phyloP scores from a whole-genome alignment of 495 filamentous ascomycete species.

The Penicillium cataractarum region DNA sequence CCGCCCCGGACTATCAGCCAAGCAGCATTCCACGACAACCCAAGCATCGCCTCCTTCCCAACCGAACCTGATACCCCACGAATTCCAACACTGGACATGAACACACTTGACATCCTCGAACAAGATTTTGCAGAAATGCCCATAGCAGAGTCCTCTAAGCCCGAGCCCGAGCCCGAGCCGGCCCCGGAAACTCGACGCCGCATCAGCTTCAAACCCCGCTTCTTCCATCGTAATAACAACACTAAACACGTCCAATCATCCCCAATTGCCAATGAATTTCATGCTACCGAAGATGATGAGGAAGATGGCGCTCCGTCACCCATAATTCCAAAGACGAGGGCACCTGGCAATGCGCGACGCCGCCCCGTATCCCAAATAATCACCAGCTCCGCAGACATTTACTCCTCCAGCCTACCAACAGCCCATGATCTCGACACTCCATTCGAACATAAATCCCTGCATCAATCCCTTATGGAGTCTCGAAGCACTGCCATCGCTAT shows the following conservation, averaged over 20 bases:
- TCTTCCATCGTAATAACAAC: slow-evolving; percentile 38
- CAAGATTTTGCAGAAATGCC: slow-evolving; percentile 12
- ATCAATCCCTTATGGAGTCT: slow-evolving; percentile 35
- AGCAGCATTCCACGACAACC: slow-evolving; percentile 29
- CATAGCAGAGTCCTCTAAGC: slow-evolving; percentile 18
- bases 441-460: slow-evolving; percentile 17
- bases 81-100: slow-evolving; percentile 41
- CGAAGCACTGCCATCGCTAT: slow-evolving; percentile 12
- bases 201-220: slow-evolving; percentile 41
- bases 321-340: slow-evolving; percentile 38
- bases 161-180: slow-evolving; percentile 21
- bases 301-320: slow-evolving; percentile 44
- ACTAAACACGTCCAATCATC: slow-evolving; percentile 35
- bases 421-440: slow-evolving; percentile 12
- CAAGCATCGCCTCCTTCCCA: slow-evolving; percentile 33
- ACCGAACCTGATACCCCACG: slow-evolving; percentile 33
- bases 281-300: slow-evolving; percentile 20
- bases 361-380: slow-evolving; percentile 30
- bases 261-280: slow-evolving; percentile 26
- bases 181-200: slow-evolving; percentile 33
- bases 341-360: slow-evolving; percentile 10
- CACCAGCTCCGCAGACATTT: slow-evolving; percentile 17
- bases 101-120: slow-evolving; percentile 24
- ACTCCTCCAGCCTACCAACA: slow-evolving; percentile 14
- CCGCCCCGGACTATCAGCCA: slow-evolving; percentile 20